phyloP scores from a whole-genome alignment of 192 early-diverging fungal genomes.

The Mortierella antarctica region DNA sequence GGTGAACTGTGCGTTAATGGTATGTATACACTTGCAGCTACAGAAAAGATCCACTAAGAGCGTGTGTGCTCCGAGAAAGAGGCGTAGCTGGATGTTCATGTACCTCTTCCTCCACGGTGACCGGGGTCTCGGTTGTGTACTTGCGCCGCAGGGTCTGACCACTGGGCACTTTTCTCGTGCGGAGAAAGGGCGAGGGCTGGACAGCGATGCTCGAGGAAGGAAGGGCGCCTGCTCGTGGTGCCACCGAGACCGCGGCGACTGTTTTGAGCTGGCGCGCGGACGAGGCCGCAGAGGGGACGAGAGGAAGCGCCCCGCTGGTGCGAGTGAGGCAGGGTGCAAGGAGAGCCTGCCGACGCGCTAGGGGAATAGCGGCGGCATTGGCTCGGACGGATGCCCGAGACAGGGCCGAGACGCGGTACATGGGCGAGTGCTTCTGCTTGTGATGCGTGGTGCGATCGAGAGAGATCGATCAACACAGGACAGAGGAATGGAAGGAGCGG shows the following conservation, averaged over 20 bases:
- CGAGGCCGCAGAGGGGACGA: too few relatives aligned
- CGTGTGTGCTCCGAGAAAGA: not conserved
- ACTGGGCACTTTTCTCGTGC: slow-evolving; percentile 3
- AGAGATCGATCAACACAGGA: too few relatives aligned
- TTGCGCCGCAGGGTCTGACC: slow-evolving; percentile 4
- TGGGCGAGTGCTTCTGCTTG: not conserved
- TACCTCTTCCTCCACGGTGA: slow-evolving; percentile 44
- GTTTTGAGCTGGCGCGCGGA: too few relatives aligned
- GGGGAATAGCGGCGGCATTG: too few relatives aligned
- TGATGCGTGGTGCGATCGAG: not conserved
- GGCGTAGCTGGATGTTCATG: not conserved
- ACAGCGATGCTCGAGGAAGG: not conserved
- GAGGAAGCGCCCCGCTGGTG: too few relatives aligned
- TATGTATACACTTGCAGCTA: not conserved
- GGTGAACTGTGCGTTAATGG: not conserved
- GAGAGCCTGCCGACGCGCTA: too few relatives aligned
- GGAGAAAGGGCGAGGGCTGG: slow-evolving; percentile 15
- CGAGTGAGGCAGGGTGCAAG: too few relatives aligned
- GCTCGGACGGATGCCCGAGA: too few relatives aligned
- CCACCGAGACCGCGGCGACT: not conserved
- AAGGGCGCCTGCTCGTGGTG: not conserved
- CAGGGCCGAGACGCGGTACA: not conserved
- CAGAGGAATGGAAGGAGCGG: too few relatives aligned
- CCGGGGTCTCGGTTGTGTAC: slow-evolving; percentile 39
- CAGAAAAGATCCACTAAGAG: too few relatives aligned